Evolutionary conservation across 208 protist genomes (phyloP).

Genomic region (Trypanosoma mega): DNA sequence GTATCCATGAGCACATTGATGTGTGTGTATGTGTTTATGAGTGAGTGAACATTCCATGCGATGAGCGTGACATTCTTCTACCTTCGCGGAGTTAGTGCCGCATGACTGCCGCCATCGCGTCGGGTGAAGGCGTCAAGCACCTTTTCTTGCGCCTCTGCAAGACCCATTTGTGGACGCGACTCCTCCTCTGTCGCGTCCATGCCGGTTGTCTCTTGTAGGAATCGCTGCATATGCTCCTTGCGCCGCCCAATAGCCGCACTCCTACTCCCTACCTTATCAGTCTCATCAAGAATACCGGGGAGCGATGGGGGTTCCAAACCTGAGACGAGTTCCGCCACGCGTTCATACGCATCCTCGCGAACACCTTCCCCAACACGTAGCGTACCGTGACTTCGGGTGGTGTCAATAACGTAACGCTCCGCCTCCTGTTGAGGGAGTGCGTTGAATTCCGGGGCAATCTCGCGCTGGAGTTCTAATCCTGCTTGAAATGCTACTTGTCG

Average conservation of each 20-base stretch:
- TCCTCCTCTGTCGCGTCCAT: conserved; percentile 36
- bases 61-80: too few species aligned
- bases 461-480: conserved; percentile 65
- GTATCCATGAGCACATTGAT: too few species aligned
- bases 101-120: conserved; percentile 3
- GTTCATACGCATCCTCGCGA: conserved; percentile 52
- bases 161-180: conserved; percentile 26
- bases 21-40: too few species aligned
- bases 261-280: conserved; percentile 8
- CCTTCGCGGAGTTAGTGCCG: background rate
- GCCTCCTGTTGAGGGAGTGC: conserved; percentile 68
- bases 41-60: too few species aligned
- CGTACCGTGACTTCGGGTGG: conserved; percentile 63
- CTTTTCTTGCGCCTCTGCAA: conserved; percentile 56
- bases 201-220: conserved; percentile 67
- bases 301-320: conserved; percentile 33
- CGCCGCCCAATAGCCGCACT: conserved; percentile 14
- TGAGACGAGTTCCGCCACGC: conserved; percentile 51
- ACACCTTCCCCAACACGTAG: conserved; percentile 58
- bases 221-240: conserved; percentile 42
- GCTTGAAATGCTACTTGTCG: conserved; percentile 66
- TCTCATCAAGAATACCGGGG: conserved; percentile 37
- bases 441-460: conserved; percentile 83
- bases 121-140: conserved; percentile 37
- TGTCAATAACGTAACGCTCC: conserved; percentile 55